These are phyloP conservation scores for Hortaea werneckii DNA, from an alignment of 2,329 filamentous ascomycete genomes.

Conservation along the genomic window DNA sequence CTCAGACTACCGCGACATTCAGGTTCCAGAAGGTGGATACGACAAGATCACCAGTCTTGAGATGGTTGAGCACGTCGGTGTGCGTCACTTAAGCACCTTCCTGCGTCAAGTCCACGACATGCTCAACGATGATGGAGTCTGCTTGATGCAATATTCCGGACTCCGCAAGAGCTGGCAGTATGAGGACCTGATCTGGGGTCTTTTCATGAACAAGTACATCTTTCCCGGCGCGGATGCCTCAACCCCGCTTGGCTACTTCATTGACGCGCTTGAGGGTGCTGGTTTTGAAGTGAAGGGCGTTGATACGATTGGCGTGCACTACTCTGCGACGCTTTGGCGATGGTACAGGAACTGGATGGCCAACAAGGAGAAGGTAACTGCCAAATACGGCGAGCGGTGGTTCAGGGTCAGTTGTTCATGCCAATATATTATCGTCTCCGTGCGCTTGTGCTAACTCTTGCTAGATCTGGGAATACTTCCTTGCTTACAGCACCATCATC, in stretches of 20 bases:
- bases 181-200: slow-evolving; percentile 93
- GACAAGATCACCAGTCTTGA: slow-evolving; percentile 96
- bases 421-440: not conserved
- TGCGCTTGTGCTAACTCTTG: not conserved
- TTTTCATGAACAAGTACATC: slow-evolving; percentile 99
- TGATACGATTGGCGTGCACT: slow-evolving; percentile 93
- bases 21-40: slow-evolving; percentile 59
- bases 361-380: slow-evolving; percentile 83
- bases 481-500: slow-evolving; percentile 73
- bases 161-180: slow-evolving; percentile 94
- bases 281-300: slow-evolving; percentile 86
- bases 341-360: slow-evolving; percentile 99
- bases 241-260: slow-evolving; percentile 79
- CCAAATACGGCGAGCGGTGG: slow-evolving; percentile 93
- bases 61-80: slow-evolving; percentile 98
- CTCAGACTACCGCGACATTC: slow-evolving; percentile 95
- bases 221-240: slow-evolving; percentile 96
- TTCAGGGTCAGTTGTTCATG: slow-evolving; percentile 62
- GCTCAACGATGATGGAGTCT: slow-evolving; percentile 90
- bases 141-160: slow-evolving; percentile 93
- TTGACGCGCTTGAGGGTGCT: slow-evolving; percentile 73
- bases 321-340: slow-evolving; percentile 90
- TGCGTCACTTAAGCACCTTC: slow-evolving; percentile 76
- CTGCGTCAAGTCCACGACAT: slow-evolving; percentile 82
- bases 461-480: slow-evolving; percentile 85